Base-by-base conservation (phyloP, 371 early-diverging fungal genomes). In the Dichotomocladium elegans region DNA sequence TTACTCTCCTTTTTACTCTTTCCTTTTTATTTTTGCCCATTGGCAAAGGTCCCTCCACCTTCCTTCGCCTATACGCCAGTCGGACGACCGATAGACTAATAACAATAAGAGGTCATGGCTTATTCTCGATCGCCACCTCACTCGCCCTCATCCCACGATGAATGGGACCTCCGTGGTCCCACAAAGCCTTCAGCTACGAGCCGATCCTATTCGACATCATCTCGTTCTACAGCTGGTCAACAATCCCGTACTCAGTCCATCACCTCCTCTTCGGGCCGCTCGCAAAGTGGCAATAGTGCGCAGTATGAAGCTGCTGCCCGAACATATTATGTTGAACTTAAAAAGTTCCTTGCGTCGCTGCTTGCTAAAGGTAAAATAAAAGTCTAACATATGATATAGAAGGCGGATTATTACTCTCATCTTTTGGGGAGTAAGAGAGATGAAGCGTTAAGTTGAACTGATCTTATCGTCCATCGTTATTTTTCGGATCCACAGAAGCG, bases 281-380 rank as follows among this genome's bases (percentile, higher is more conserved):
- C 43, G 12, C 40, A 27, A 11, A 49, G 46, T 14, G 34, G 53
- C 3, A 65, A 55, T 25, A 48, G 53, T 27, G 58, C 76, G 34
- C 37, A 51, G 0, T 65, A 71, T 28, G 72, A 73, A 35, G 41
- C 64, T 12, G 57, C 64, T 17, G 77, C 77, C 21, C 68, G 66
- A 15, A 62, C 62, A 25, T 74, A 72, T 41, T 64, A 68, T 65
- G 41, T 31, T 19, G 74, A 77, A 35, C 57, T 77, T 3, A 55
- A 66, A 31, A 66, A 52, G 52, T 74, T 69, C 33, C 56, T 77
- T 10, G 26, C 50, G 5, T 26, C 45, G 3, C 41, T 70, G 6
- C 40, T 77, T n/a, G 53, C 65, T 25, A 66, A 64, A 73, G 77
- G 77, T 77, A 66, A 22, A 40, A 1, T 22, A 45, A 4, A 40